These are phyloP conservation scores for Dunaliella primolecta DNA, from an alignment of 139 green algal genomes.

Conservation along the genomic window DNA sequence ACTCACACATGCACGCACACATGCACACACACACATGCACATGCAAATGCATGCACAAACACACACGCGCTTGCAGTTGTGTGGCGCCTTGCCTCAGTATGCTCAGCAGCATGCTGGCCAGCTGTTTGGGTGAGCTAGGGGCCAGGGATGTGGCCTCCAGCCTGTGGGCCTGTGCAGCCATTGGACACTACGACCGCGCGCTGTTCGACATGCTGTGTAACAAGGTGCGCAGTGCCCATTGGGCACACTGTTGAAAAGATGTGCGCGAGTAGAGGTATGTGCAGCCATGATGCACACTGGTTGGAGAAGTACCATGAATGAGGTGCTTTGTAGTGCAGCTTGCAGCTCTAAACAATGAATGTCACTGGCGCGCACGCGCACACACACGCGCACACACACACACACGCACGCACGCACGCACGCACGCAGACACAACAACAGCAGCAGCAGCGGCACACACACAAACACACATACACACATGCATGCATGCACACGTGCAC, in stretches of 20 bases:
- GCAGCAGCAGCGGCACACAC: too few relatives aligned
- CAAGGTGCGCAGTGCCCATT: background rate
- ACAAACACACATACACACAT: too few relatives aligned
- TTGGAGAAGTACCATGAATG: too few relatives aligned
- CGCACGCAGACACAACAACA: too few relatives aligned
- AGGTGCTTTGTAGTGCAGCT: too few relatives aligned
- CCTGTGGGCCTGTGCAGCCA: background rate
- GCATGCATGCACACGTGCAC: background rate
- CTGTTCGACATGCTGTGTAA: background rate
- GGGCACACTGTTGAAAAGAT: too few relatives aligned
- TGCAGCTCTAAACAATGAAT: too few relatives aligned
- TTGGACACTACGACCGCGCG: background rate
- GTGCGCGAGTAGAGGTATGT: too few relatives aligned
- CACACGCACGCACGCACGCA: background rate
- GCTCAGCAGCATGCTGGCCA: background rate
- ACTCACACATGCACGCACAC: constrained; percentile 1
- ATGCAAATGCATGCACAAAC: background rate
- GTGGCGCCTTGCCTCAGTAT: background rate
- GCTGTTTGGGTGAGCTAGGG: constrained; percentile 77
- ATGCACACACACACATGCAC: constrained; percentile 2
- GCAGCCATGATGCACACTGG: too few relatives aligned
- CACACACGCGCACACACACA: background rate
- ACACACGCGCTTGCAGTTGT: background rate
- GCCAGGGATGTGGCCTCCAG: constrained; percentile 72
- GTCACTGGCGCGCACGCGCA: too few relatives aligned